A percentile compares a stretch with the other conserved stretches of the same genome.
phyloP scores from a whole-genome alignment of 805 yeast species.

The Schizosaccharomyces japonicus region DNA sequence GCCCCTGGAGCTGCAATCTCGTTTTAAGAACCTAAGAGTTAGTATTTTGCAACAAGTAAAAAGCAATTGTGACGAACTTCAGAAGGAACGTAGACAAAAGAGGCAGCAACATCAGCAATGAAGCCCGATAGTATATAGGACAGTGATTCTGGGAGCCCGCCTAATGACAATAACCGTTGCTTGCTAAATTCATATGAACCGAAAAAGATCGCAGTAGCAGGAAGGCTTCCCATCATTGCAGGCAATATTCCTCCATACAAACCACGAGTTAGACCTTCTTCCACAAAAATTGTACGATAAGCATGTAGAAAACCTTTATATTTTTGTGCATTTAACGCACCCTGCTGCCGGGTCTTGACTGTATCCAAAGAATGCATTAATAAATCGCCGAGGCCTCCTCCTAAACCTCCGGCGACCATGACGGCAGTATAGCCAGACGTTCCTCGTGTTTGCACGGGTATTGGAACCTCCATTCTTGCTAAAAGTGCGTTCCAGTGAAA shows the following conservation, averaged over 20 bases:
- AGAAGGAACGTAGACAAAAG: constrained; percentile 77
- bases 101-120: constrained; percentile 77
- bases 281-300: constrained; percentile 43
- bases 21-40: constrained; percentile 40
- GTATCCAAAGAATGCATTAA: constrained; percentile 91
- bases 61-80: constrained; percentile 35
- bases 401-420: constrained; percentile 74
- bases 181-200: constrained; percentile 72
- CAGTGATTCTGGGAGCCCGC: constrained; percentile 48
- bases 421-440: constrained; percentile 6
- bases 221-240: constrained; percentile 74
- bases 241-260: constrained; percentile 82
- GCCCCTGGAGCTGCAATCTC: constrained; percentile 77
- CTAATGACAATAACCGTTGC: constrained; percentile 34
- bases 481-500: no score
- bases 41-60: no score
- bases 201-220: constrained; percentile 84
- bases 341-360: constrained; percentile 91
- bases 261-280: constrained; percentile 72
- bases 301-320: constrained; percentile 59
- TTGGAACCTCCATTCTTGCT: constrained; percentile 1
- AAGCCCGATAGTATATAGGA: constrained; percentile 51
- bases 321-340: constrained; percentile 45
- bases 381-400: constrained; percentile 82
- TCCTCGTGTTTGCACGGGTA: not conserved